These are phyloP conservation scores for Smittium culicis DNA, from an alignment of 371 early-diverging fungal genomes.

Conservation along the genomic window DNA sequence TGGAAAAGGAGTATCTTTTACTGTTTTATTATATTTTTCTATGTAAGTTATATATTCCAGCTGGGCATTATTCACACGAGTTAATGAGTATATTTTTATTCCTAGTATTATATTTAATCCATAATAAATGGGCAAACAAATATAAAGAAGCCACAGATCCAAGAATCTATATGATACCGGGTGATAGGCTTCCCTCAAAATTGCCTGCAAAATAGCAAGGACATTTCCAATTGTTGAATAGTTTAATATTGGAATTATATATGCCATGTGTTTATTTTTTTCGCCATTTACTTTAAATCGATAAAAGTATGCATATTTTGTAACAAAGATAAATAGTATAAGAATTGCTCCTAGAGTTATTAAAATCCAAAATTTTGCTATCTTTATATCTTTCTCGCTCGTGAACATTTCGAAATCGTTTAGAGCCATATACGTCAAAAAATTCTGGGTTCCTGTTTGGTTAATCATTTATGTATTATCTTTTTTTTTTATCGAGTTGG, in stretches of 20 bases:
- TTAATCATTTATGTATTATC: no score
- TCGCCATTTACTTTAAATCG: background rate
- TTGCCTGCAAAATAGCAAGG: background rate
- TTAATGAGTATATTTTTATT: background rate
- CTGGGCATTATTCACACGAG: background rate
- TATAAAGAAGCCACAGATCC: background rate
- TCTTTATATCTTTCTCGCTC: background rate
- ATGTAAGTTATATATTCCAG: background rate
- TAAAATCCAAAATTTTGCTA: background rate
- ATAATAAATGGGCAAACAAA: slow-evolving; percentile 2
- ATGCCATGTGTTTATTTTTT: background rate
- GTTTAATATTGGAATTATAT: background rate
- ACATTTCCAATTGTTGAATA: background rate
- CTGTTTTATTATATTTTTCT: background rate
- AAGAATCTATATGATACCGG: background rate
- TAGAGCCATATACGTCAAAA: no score
- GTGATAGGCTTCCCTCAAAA: background rate
- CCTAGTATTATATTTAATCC: background rate
- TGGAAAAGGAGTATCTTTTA: background rate
- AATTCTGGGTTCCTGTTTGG: no score
- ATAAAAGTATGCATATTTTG: background rate
- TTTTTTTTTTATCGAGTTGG: no score
- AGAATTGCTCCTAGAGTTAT: background rate
- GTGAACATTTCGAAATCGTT: no score
- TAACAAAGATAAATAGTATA: background rate